Evolutionary conservation across 2,329 filamentous ascomycete genomes (phyloP).

Genomic region (Xylariales sp.): DNA sequence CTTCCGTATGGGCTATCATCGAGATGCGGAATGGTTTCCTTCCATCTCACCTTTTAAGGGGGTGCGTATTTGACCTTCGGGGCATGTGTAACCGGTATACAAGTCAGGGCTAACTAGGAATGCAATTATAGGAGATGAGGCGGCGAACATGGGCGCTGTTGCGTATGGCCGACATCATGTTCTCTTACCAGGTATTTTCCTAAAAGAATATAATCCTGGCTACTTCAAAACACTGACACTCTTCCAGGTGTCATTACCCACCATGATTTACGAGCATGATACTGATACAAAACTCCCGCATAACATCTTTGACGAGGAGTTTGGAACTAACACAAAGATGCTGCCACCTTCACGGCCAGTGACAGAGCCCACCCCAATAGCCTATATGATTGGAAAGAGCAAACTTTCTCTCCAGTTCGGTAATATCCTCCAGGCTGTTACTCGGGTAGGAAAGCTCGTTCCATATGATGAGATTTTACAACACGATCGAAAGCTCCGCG

Average conservation of each 20-base stretch:
- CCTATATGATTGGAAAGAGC: conserved; percentile 82
- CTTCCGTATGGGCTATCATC: conserved; percentile 80
- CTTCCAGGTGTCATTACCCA: conserved; percentile 64
- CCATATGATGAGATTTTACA: conserved; percentile 74
- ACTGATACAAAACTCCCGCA: conserved; percentile 80
- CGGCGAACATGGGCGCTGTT: conserved; percentile 76
- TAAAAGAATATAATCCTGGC: conserved; percentile 48
- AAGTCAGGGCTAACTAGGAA: conserved; percentile 33
- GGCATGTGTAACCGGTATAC: neutral
- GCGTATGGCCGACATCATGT: conserved; percentile 78
- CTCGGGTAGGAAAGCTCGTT: conserved; percentile 64
- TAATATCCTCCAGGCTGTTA: conserved; percentile 75
- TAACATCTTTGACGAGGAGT: conserved; percentile 85
- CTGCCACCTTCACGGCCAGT: conserved; percentile 75
- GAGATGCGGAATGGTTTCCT: conserved; percentile 80
- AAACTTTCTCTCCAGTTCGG: conserved; percentile 76
- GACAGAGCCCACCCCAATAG: conserved; percentile 79
- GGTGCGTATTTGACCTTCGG: conserved; percentile 54
- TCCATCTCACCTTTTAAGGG: conserved; percentile 78
- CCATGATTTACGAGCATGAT: conserved; percentile 78
- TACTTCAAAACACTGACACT: conserved; percentile 20
- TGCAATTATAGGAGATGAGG: conserved; percentile 70
- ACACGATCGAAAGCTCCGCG: conserved; percentile 70
- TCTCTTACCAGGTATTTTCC: conserved; percentile 75
- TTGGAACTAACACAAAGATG: conserved; percentile 74